Evolutionary conservation across 306 rosid species (phyloP), one percentile per base, ranked within the genome.

Genomic region (Quercus parvula): DNA sequence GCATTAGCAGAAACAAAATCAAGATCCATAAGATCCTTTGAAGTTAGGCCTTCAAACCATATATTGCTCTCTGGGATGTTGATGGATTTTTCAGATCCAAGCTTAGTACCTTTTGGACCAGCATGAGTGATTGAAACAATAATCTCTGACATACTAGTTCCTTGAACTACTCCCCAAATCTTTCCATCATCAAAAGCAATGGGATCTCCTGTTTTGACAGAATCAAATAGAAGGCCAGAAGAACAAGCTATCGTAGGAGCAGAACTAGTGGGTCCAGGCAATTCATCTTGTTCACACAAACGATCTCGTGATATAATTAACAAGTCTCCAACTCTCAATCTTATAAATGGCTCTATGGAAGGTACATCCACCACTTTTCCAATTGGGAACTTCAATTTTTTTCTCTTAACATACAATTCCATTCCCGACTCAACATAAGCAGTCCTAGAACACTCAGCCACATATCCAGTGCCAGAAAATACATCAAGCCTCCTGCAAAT

Each of bases 171-270:
- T 70, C 74, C 74, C 74, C 56, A 70, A 7, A 70, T 70, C 5
- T 70, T 44, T 10, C 74, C 74, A 35, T 70, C 74, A 70, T 20
- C 31, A 41, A 70, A 70, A 70, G 33, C 74, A 8, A 70, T 70
- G 28, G 74, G 30, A 25, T 70, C 74, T n/a, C 74, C 74, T 35
- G 74, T 56, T 70, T 70, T 70, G 56, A 70, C 74, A 20, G 74
- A 70, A 70, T 70, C 56, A 70, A 70, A 70, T 22, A 70, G 56
- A 41, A 70, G 74, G 74, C 74, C 74, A 35, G 56, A 41, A 20
- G 74, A 44, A 44, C 74, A 70, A 35, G 56, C 46, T 20, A 70
- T 10, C 15, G 19, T 41, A 6, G 41, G 74, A 70, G 56, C 5
- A 20, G 28, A 54, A 41, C 17, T 70, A 35, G 18, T 70, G 20